Percentiles rank a stretch among this genome's conserved stretches.
Conservation (phyloP, 345 rosid species). For the Hirschfeldia incana region DNA sequence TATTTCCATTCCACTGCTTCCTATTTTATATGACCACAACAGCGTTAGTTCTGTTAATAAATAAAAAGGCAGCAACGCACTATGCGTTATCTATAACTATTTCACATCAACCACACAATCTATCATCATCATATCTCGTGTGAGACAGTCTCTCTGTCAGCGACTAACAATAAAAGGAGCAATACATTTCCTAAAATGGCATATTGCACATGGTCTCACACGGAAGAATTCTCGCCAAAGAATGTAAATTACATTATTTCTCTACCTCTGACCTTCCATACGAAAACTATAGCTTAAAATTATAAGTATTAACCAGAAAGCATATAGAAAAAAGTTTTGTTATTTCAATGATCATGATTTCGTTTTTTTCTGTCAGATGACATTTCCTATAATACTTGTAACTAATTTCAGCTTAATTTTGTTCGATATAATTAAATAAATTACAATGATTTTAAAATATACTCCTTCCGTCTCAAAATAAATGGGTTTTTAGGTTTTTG, state of each 20-base stretch:
- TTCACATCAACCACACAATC: slow-evolving; percentile 21
- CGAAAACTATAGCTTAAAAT: neutral
- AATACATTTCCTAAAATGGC: slow-evolving; percentile 9
- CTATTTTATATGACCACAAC: slow-evolving; percentile 40
- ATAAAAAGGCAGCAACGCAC: neutral
- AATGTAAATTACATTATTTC: neutral
- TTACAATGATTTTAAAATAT: neutral
- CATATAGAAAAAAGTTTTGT: neutral
- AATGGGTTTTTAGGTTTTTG: too few relatives aligned
- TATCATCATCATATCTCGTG: slow-evolving; percentile 21
- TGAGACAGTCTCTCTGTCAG: slow-evolving; percentile 12
- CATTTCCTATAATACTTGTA: neutral
- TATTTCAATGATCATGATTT: neutral
- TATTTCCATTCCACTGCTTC: slow-evolving; percentile 88
- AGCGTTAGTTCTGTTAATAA: neutral
- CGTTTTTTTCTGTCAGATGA: neutral
- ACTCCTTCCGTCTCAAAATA: too few relatives aligned
- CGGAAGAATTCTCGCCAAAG: neutral
- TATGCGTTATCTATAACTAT: slow-evolving; percentile 4
- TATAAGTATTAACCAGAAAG: neutral
- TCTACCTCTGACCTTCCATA: neutral
- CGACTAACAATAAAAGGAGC: neutral
- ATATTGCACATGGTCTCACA: slow-evolving; percentile 26
- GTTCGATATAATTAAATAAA: neutral
- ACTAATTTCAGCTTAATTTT: neutral